These are phyloP conservation scores for Claviceps pusilla DNA, from an alignment of 2,329 filamentous ascomycete genomes.

Conservation along the genomic window DNA sequence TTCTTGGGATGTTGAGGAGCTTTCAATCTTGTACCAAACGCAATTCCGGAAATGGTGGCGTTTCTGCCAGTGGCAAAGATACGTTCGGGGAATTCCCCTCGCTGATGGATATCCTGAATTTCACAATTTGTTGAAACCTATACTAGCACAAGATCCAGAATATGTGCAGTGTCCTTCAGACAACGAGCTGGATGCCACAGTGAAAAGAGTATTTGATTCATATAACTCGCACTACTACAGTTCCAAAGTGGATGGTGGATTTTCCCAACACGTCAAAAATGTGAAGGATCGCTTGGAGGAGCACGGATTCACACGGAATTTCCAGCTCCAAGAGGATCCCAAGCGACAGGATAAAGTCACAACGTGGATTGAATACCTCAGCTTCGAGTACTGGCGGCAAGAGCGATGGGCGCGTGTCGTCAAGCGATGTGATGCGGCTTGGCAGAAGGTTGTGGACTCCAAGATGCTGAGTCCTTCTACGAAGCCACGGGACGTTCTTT, in stretches of 20 bases:
- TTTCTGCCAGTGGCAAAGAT: slow-evolving; percentile 17
- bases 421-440: neutral
- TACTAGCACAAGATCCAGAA: no score
- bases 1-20: neutral
- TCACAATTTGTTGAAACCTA: neutral
- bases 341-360: slow-evolving; percentile 16
- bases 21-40: slow-evolving; percentile 9
- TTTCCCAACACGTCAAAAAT: slow-evolving; percentile 11
- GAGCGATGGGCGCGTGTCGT: slow-evolving; percentile 4
- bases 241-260: slow-evolving; percentile 5
- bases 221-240: neutral
- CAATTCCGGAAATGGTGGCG: slow-evolving; percentile 14
- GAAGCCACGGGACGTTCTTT: no score
- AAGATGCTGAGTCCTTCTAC: neutral
- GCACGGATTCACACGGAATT: slow-evolving; percentile 14
- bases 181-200: neutral
- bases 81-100: slow-evolving; percentile 7
- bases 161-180: no score
- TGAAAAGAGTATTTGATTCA: neutral
- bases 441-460: neutral
- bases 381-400: slow-evolving; percentile 12
- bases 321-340: slow-evolving; percentile 15
- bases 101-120: slow-evolving; percentile 6
- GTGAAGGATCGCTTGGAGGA: slow-evolving; percentile 11
- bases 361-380: slow-evolving; percentile 23